Evolutionary conservation across 2,329 filamentous ascomycete species (phyloP), one percentile per base, ranked within the genome.

Genomic region (Penicillium polonicum): DNA sequence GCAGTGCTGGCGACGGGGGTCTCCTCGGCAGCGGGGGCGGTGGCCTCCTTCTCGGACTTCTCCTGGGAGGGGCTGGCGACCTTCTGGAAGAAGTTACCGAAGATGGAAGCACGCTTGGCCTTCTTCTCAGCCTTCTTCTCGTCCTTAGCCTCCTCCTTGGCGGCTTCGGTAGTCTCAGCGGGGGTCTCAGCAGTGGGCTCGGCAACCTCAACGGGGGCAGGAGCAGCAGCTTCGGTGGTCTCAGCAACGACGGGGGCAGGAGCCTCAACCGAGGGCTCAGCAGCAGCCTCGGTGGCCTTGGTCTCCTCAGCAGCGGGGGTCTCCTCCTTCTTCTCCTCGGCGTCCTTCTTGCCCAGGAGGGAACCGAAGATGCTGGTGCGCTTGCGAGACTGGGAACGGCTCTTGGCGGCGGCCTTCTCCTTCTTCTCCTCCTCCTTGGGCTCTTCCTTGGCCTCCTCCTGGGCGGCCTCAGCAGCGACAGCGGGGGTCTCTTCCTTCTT

Each of bases 31-130:
- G 78, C 72, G 43, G 79, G 76, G 52, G 81, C 77, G 66, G 80
- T 76, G 45, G 71, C 73, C 60, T 82, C 78, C 67, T 79, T 79
- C 67, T 80, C 77, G 15, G 73, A 70, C 70, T 79, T 79, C 70
- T 79, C 77, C 45, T 75, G 70, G 54, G 72, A 71, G 33, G 77
- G 76, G 72, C 74, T 78, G 60, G 71, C 69, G 49, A 79, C 74
- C 83, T 93, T 93, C 84, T 91, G 89, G 77, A 83, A 84, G 73
- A 90, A 86, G 70, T 86, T 87, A 68, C 85, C 86, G 78, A 95
- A 95, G 70, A 92, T 88, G 65, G 90, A 94, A 77, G 87, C 86
- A 76, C 91, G 90, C 89, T 95, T 96, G 77, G 78, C 65, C 77
- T 87, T 85, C 59, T 79, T 76, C 59, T 79, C 78, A 55, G 78